Conservation (phyloP, 192 early-diverging fungal species). For the Kickxella alabastrina region DNA sequence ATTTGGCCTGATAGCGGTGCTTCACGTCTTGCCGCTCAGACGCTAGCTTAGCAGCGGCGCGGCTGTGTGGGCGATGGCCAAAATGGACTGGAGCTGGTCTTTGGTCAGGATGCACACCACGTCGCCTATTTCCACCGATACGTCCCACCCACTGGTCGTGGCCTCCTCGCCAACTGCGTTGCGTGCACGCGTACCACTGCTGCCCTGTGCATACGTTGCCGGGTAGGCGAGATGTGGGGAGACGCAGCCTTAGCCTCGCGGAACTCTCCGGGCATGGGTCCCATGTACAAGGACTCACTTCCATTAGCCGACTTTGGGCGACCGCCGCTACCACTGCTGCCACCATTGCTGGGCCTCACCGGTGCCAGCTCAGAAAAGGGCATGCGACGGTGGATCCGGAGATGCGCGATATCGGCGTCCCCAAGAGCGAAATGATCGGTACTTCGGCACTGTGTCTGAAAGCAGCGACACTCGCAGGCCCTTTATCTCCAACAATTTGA, state of each 20-base stretch:
- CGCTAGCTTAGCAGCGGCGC: conserved; percentile 26
- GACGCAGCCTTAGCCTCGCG: conserved; percentile 21
- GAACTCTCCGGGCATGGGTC: conserved; percentile 53
- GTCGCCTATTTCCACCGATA: conserved; percentile 24
- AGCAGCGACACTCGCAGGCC: conserved; percentile 28
- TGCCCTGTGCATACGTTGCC: not conserved
- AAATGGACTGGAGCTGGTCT: conserved; percentile 22
- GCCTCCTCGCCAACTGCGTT: conserved; percentile 42
- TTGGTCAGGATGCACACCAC: conserved; percentile 34
- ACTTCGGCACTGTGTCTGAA: not conserved
- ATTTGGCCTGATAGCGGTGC: conserved; percentile 21
- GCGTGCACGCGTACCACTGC: conserved; percentile 8
- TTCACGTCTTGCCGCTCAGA: conserved; percentile 24
- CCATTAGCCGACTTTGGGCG: conserved; percentile 1
- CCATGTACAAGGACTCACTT: conserved; percentile 43
- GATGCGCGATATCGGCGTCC: conserved; percentile 29
- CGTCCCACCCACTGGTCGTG: conserved; percentile 48
- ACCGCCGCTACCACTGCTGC: not conserved
- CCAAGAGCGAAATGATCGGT: conserved; percentile 36
- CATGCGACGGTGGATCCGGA: conserved; percentile 48
- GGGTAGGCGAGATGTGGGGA: not conserved
- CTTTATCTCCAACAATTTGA: conserved; percentile 34
- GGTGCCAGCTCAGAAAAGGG: conserved; percentile 51
- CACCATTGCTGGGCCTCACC: conserved; percentile 9
- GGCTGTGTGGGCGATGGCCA: conserved; percentile 10